phyloP scores from a whole-genome alignment of 78 protist genomes.

The Pigoraptor vietnamica region DNA sequence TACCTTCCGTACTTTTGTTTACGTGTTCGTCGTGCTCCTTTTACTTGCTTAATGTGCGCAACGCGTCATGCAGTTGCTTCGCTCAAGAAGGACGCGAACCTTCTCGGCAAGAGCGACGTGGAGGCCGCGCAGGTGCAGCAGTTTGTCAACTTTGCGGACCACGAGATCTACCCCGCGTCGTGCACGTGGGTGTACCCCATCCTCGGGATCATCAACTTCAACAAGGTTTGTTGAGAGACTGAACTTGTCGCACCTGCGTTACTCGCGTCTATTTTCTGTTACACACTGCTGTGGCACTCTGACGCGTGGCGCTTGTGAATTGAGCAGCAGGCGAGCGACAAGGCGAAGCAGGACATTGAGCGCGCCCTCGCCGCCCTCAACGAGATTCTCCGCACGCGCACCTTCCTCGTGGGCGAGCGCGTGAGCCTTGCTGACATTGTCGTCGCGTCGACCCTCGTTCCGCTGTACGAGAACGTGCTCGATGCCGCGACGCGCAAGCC shows the following conservation, averaged over 20 bases:
- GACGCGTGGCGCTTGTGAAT: neutral
- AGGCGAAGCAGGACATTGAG: slow-evolving; percentile 45
- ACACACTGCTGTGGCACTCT: neutral
- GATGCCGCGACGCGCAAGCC: slow-evolving; percentile 16
- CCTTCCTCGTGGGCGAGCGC: slow-evolving; percentile 71
- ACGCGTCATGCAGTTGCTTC: neutral
- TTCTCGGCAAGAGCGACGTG: slow-evolving; percentile 56
- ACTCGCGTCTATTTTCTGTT: neutral
- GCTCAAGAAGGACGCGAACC: neutral
- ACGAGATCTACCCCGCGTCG: slow-evolving; percentile 46
- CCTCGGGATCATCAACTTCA: slow-evolving; percentile 35
- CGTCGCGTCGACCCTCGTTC: slow-evolving; percentile 44
- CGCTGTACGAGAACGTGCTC: slow-evolving; percentile 26
- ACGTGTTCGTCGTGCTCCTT: no score
- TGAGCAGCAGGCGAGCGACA: slow-evolving; percentile 33
- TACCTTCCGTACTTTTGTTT: no score
- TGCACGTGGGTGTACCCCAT: slow-evolving; percentile 44
- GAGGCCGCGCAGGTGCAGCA: slow-evolving; percentile 55
- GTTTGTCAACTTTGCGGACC: slow-evolving; percentile 64
- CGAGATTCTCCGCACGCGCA: slow-evolving; percentile 19
- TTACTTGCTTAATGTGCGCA: no score
- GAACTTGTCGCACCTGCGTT: no score
- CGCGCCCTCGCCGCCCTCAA: slow-evolving; percentile 38
- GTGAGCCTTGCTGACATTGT: slow-evolving; percentile 73
- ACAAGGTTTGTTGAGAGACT: no score